Base-by-base conservation (phyloP, 2,329 filamentous ascomycete species). In the Cadophora gregata region DNA sequence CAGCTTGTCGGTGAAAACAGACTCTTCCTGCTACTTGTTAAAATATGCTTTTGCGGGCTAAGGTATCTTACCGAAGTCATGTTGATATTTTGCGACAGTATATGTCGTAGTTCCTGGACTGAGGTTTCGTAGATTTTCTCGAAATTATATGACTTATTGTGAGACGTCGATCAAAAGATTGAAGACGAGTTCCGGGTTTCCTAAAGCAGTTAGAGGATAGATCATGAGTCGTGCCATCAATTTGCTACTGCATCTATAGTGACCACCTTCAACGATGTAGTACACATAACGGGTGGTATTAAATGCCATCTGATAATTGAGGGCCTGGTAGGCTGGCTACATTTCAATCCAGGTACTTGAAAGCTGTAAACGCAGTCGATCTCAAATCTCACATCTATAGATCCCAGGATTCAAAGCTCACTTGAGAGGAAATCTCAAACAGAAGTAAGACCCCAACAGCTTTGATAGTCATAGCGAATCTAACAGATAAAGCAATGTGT, bases 21-120 rank as follows among this genome's bases (percentile, higher is more conserved):
- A 38, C 31, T 59, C 55, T 42, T 59, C 33, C 33, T 59, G n/a
- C 33, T 59, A 59, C 21, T 59, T 59, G 33, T 59, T 59, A 59
- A 59, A 59, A 42, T 21, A n/a, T 59, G 53, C 31, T 42, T 59
- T 59, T 27, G 55, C 33, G 33, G 55, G 36, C 55, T 59, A 59
- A 14, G 29, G 29, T 59, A n/a, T 33, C 55, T 59, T 59, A 45
- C 33, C 33, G 33, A 42, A 27, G 21, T 59, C 21, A 27, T 27
- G 9, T 59, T n/a, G 33, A 59, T 27, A 59, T 19, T 58, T 58
- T 58, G 29, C 29, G 53, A 36, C 14, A 58, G 38, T 58, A 19
- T 25, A 58, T 58, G 24, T 25, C 33, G 31, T 58, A 58, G 31
- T n/a, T 58, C n/a, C 14, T 56, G 16, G 29, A 38, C 5, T 36